These are phyloP conservation scores for Phoma sp. DNA, from an alignment of 2,329 filamentous ascomycete genomes.

Conservation along the genomic window DNA sequence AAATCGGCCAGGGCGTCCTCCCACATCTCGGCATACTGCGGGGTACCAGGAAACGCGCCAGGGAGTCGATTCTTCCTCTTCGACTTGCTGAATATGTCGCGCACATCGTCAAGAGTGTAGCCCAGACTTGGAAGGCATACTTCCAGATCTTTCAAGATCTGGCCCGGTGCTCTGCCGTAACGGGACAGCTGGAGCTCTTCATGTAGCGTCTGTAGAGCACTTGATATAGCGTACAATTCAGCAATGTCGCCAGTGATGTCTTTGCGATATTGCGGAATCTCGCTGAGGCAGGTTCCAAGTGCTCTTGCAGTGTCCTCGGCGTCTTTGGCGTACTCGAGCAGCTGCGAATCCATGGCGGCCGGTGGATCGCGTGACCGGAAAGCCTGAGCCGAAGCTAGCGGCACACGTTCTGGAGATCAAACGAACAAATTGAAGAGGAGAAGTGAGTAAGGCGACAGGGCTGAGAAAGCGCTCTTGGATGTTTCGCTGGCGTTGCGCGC, in stretches of 20 bases:
- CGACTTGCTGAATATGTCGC: constrained; percentile 49
- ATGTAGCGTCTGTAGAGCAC: constrained; percentile 57
- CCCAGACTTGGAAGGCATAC: constrained; percentile 57
- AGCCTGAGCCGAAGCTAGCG: constrained; percentile 29
- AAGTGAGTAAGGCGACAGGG: constrained; percentile 32
- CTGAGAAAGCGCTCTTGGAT: constrained; percentile 36
- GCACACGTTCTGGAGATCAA: constrained; percentile 23
- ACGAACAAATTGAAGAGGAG: constrained; percentile 18
- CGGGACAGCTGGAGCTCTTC: constrained; percentile 50
- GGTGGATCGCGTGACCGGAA: constrained; percentile 33
- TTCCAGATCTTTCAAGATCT: constrained; percentile 56
- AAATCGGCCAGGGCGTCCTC: constrained; percentile 56
- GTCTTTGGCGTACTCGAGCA: constrained; percentile 51
- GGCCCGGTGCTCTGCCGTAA: constrained; percentile 43
- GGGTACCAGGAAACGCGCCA: constrained; percentile 46
- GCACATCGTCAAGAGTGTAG: constrained; percentile 59
- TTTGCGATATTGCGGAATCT: constrained; percentile 58
- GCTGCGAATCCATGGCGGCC: constrained; percentile 45
- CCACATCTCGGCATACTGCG: constrained; percentile 59
- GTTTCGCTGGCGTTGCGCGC: constrained; percentile 36
- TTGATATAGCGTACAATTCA: constrained; percentile 62
- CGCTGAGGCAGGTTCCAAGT: constrained; percentile 57
- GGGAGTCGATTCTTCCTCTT: constrained; percentile 37
- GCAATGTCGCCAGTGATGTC: constrained; percentile 62
- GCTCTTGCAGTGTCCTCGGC: constrained; percentile 61